These are phyloP conservation scores for Sanguinoderma infundibulare DNA, from an alignment of 1,284 basidiomycete genomes.

Conservation along the genomic window DNA sequence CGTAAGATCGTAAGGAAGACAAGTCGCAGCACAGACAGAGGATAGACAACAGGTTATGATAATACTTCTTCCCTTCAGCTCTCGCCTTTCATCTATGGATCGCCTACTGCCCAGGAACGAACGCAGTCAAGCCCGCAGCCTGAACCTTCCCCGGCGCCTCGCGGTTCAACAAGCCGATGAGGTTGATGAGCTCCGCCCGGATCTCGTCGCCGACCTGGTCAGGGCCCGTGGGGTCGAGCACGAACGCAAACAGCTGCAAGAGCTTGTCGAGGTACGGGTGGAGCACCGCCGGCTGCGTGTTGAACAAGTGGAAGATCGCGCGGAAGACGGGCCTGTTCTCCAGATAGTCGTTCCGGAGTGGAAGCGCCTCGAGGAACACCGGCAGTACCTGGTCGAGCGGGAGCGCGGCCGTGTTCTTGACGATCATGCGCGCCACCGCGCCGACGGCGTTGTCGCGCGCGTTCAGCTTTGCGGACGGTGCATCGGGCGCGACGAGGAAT, in stretches of 20 bases:
- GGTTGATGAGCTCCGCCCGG: constrained; percentile 73
- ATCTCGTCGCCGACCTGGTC: constrained; percentile 85
- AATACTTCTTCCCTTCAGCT: constrained; percentile 1
- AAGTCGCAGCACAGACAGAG: constrained; percentile 7
- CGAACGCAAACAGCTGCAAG: constrained; percentile 83
- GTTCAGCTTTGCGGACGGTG: constrained; percentile 71
- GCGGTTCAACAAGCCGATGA: constrained; percentile 77
- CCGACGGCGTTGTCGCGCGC: constrained; percentile 97
- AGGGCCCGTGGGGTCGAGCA: constrained; percentile 73
- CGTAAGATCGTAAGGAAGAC: constrained; percentile 13
- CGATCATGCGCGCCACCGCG: constrained; percentile 88
- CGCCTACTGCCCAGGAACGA: constrained; percentile 39
- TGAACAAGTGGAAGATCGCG: constrained; percentile 89
- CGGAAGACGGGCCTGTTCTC: constrained; percentile 93
- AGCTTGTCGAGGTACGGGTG: constrained; percentile 84
- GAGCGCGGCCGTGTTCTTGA: constrained; percentile 81
- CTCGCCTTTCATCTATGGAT: background rate
- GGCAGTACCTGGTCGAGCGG: constrained; percentile 93
- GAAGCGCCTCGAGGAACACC: constrained; percentile 82
- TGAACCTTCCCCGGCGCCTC: constrained; percentile 78
- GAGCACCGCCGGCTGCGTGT: constrained; percentile 72
- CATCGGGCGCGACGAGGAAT: constrained; percentile 72
- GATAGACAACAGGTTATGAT: constrained; percentile 7
- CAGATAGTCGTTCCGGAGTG: constrained; percentile 87
- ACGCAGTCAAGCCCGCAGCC: constrained; percentile 69